Percentiles rank a stretch among this genome's conserved stretches.
Conservation (phyloP, 1,284 basidiomycete genomes). For the Tremellales sp. region DNA sequence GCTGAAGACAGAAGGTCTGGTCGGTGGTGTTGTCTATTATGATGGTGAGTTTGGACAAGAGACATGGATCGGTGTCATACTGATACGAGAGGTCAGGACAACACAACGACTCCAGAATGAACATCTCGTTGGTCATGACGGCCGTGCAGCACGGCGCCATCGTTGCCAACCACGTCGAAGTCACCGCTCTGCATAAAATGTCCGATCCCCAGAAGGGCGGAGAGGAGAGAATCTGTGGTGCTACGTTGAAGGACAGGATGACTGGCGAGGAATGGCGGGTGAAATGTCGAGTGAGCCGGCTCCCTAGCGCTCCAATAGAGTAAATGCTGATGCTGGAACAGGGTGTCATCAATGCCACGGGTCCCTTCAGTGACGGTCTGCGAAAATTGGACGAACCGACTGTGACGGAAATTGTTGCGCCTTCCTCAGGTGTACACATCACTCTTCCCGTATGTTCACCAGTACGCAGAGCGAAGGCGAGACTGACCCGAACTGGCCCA, state of each 20-base stretch:
- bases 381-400: constrained; percentile 79
- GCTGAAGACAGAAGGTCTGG: constrained; percentile 87
- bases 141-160: constrained; percentile 90
- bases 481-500: constrained; percentile 2
- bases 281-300: constrained; percentile 63
- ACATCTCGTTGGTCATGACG: constrained; percentile 87
- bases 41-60: constrained; percentile 61
- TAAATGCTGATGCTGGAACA: constrained; percentile 27
- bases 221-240: constrained; percentile 64
- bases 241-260: constrained; percentile 73
- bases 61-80: neutral
- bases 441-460: constrained; percentile 63
- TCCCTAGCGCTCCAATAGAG: neutral
- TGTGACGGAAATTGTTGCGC: constrained; percentile 82
- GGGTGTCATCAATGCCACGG: constrained; percentile 95
- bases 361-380: constrained; percentile 86
- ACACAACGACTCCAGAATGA: constrained; percentile 98
- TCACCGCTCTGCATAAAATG: constrained; percentile 71
- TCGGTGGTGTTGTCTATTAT: constrained; percentile 94
- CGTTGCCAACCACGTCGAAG: constrained; percentile 86
- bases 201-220: constrained; percentile 53
- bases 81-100: constrained; percentile 60
- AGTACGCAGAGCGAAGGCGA: neutral
- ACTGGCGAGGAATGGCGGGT: constrained; percentile 81
- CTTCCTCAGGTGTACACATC: constrained; percentile 91